These are phyloP conservation scores for Chalaropsis ovoidea DNA, from an alignment of 2,329 filamentous ascomycete species.

Conservation along the genomic window DNA sequence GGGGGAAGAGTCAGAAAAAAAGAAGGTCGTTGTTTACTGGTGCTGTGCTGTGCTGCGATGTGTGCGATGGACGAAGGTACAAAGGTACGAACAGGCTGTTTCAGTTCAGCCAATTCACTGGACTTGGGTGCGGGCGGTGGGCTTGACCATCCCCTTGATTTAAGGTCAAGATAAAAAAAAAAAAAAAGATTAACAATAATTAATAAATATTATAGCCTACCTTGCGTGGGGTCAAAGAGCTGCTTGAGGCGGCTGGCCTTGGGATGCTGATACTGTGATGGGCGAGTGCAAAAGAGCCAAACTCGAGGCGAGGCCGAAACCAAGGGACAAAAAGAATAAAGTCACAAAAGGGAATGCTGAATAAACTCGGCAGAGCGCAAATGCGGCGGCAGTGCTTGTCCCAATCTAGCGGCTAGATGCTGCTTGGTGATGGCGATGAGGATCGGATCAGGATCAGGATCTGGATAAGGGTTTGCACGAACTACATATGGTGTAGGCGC, in stretches of 20 bases:
- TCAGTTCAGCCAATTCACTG: neutral
- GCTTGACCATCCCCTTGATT: neutral
- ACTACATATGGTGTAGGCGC: too few relatives aligned
- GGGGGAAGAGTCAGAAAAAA: neutral
- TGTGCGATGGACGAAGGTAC: too few relatives aligned
- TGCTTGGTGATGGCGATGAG: neutral
- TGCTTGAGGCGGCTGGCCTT: neutral
- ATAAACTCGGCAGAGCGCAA: neutral
- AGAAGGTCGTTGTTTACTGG: neutral
- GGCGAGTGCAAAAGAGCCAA: too few relatives aligned
- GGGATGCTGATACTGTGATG: neutral
- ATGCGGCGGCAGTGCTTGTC: constrained; percentile 8
- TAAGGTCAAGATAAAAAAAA: neutral
- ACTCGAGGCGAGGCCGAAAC: too few relatives aligned
- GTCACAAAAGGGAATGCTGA: neutral
- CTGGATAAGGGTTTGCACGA: too few relatives aligned
- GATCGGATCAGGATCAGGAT: too few relatives aligned
- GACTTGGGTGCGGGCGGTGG: neutral
- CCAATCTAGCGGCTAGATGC: neutral
- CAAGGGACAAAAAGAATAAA: neutral
- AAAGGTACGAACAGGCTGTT: neutral
- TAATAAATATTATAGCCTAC: neutral
- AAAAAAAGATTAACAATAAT: neutral
- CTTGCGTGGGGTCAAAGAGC: neutral
- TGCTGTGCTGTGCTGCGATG: neutral